These are phyloP conservation scores for Themeda triandra DNA, from an alignment of 176 grass and related monocot species.

Conservation along the genomic window DNA sequence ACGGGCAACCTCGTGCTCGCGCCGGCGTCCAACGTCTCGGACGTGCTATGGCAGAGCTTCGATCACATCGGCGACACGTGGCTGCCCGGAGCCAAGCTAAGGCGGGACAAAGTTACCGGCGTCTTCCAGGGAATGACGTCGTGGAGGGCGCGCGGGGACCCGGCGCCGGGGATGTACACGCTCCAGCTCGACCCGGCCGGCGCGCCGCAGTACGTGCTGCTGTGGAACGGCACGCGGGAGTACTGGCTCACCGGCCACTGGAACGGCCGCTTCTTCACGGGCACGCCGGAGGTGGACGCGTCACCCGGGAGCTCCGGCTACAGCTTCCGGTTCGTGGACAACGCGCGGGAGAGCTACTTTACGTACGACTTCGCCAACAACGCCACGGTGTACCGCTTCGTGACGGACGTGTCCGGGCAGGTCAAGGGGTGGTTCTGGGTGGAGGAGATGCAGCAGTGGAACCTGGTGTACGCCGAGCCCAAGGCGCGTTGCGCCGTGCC, in stretches of 20 bases:
- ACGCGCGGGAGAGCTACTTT: constrained; percentile 36
- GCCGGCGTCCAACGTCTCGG: neutral
- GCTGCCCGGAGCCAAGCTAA: constrained; percentile 41
- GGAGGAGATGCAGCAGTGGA: constrained; percentile 16
- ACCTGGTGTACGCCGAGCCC: constrained; percentile 27
- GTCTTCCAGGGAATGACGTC: constrained; percentile 13
- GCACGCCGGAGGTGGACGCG: constrained; percentile 31
- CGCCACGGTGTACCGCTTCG: constrained; percentile 20
- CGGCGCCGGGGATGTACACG: constrained; percentile 19
- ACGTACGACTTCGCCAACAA: constrained; percentile 25
- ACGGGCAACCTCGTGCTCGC: constrained; percentile 38
- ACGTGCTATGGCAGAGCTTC: constrained; percentile 51
- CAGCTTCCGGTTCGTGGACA: constrained; percentile 26
- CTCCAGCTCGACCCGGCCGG: constrained; percentile 38
- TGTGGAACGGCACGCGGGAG: constrained; percentile 2
- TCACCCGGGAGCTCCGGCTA: neutral
- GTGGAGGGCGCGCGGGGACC: constrained; percentile 36
- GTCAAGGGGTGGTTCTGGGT: constrained; percentile 41
- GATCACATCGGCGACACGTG: constrained; percentile 52
- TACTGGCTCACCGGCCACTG: constrained; percentile 38
- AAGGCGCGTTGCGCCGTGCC: constrained; percentile 27
- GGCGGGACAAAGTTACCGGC: constrained; percentile 33
- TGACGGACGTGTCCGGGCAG: constrained; percentile 28
- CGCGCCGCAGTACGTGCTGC: constrained; percentile 27
- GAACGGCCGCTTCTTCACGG: constrained; percentile 15